Percentiles rank a stretch among this genome's conserved stretches.
These are phyloP conservation scores for Aaosphaeria arxii DNA, from an alignment of 2,329 filamentous ascomycete genomes.

Conservation along the genomic window DNA sequence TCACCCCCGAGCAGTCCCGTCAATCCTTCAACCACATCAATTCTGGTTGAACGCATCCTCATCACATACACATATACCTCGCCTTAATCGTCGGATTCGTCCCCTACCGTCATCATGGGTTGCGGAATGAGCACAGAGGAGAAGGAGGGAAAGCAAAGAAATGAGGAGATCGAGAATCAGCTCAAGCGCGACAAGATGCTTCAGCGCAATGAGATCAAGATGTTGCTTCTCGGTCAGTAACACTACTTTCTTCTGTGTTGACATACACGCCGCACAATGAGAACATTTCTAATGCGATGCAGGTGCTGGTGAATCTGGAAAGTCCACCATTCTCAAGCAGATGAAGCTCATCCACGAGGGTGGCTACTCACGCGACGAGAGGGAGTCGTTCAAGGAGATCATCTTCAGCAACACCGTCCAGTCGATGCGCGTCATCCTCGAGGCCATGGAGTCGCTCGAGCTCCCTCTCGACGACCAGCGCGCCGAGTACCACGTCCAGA, in stretches of 20 bases:
- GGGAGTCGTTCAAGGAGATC: constrained; percentile 69
- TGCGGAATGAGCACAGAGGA: constrained; percentile 99
- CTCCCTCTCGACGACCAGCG: constrained; percentile 86
- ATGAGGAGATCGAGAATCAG: constrained; percentile 99
- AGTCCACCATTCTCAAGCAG: constrained; percentile 92
- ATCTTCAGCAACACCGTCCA: constrained; percentile 71
- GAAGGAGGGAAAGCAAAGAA: constrained; percentile 99
- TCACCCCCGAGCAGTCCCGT: no score
- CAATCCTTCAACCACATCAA: no score
- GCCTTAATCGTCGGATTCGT: constrained; percentile 22
- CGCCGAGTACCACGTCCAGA: constrained; percentile 96
- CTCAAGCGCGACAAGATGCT: constrained; percentile 98
- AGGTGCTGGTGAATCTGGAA: constrained; percentile 98
- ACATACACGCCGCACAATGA: constrained; percentile 35
- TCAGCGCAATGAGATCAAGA: constrained; percentile 99
- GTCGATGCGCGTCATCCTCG: constrained; percentile 68
- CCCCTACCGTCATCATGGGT: constrained; percentile 71
- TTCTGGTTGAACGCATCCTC: constrained; percentile 4
- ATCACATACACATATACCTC: constrained; percentile 12
- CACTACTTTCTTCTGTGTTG: constrained; percentile 74
- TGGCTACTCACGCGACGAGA: constrained; percentile 89
- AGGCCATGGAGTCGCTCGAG: constrained; percentile 67
- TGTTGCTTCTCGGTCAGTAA: constrained; percentile 89
- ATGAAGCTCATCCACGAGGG: constrained; percentile 99
- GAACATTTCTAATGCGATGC: constrained; percentile 27